Evolutionary conservation across 2,329 filamentous ascomycete genomes (phyloP), one percentile per base, ranked within the genome.

Genomic region (Furcasterigmium sp.): DNA sequence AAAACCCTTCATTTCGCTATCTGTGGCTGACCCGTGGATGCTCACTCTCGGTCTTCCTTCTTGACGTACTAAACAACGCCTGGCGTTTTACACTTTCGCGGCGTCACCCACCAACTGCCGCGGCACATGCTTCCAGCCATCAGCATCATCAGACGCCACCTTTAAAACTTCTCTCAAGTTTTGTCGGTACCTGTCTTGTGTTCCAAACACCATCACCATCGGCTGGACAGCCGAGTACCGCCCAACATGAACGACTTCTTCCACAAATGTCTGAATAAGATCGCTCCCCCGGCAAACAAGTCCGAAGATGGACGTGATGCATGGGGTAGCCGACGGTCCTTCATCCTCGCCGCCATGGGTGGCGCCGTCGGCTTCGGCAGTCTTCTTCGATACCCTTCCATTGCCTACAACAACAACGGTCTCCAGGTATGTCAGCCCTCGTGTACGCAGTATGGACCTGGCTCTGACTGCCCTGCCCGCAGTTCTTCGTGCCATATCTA

Each of bases 401-500:
- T 75, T 20, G 67, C 77, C 2, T 78, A 75, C 63, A 76, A 76
- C 54, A 78, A 78, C 51, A 67, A 74, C 39, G 75, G 75, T 8
- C 60, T 77, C 1, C n/a, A n/a, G n/a, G n/a, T n/a, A n/a, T n/a
- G n/a, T n/a, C n/a, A n/a, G n/a, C n/a, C n/a, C n/a, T n/a, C n/a
- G n/a, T n/a, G n/a, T n/a, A n/a, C n/a, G n/a, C n/a, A n/a, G n/a
- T n/a, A n/a, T n/a, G n/a, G n/a, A n/a, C n/a, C n/a, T n/a, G n/a
- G n/a, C n/a, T n/a, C n/a, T n/a, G n/a, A n/a, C n/a, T n/a, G n/a
- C n/a, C n/a, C n/a, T n/a, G n/a, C n/a, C n/a, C n/a, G 23, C 75
- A 78, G 46, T 78, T 73, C 71, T 78, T 77, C 52, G 70, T 78
- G 15, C 75, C 74, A 0, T 78, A 78, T 45, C 48, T 75, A 8